phyloP scores from a whole-genome alignment of 2,329 filamentous ascomycete genomes.

The Cordyceps militaris region DNA sequence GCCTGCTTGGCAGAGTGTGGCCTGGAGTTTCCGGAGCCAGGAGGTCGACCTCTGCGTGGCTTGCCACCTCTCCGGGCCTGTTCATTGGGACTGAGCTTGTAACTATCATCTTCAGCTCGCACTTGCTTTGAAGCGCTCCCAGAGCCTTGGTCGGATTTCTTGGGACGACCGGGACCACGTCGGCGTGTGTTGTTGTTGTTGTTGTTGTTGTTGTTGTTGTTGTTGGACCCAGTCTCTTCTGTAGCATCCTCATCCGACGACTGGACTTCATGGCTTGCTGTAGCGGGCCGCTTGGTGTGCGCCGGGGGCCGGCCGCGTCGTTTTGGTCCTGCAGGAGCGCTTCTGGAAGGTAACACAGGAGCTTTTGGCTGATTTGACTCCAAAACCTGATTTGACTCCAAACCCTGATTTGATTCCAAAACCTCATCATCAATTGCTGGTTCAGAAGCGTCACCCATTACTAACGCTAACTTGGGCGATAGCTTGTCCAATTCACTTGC shows the following conservation, averaged over 20 bases:
- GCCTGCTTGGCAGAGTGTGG: background rate
- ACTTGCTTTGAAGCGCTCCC: constrained; percentile 17
- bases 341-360: background rate
- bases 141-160: constrained; percentile 22
- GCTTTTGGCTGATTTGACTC: background rate
- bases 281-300: background rate
- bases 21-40: constrained; percentile 15
- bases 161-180: constrained; percentile 21
- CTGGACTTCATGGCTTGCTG: constrained; percentile 19
- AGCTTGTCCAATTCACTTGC: background rate
- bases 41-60: constrained; percentile 20
- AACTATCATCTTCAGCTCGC: background rate
- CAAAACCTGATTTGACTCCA: no score
- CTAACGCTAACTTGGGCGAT: background rate
- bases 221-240: background rate
- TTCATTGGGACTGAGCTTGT: background rate
- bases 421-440: background rate
- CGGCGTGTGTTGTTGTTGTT: constrained; percentile 16
- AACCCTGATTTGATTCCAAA: background rate
- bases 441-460: background rate
- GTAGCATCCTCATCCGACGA: background rate
- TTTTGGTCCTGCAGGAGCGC: constrained; percentile 10
- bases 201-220: constrained; percentile 15
- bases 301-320: constrained; percentile 18
- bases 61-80: background rate